These are phyloP conservation scores for Suhomyces prunicola DNA, from an alignment of 805 yeast species.

Conservation along the genomic window DNA sequence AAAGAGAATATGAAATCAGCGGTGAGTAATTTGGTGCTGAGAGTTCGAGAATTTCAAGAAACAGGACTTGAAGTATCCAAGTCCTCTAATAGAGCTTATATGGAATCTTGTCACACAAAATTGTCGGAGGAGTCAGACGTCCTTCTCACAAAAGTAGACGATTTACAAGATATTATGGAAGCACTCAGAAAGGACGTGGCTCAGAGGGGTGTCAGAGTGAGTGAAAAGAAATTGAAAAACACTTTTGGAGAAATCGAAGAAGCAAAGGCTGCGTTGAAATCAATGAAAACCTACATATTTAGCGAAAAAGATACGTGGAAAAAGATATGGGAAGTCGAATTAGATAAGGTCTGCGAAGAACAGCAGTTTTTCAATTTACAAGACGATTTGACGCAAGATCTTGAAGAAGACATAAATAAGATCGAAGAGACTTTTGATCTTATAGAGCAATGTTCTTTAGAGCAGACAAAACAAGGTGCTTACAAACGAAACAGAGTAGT, in stretches of 20 bases:
- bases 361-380: constrained; percentile 90
- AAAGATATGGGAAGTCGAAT: constrained; percentile 85
- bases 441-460: constrained; percentile 77
- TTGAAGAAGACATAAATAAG: constrained; percentile 75
- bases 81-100: constrained; percentile 50
- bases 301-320: constrained; percentile 85
- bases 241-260: constrained; percentile 62
- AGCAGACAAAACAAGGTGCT: constrained; percentile 64
- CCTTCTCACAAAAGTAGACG: constrained; percentile 79
- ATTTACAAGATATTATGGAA: constrained; percentile 87
- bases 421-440: constrained; percentile 79
- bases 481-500: constrained; percentile 35
- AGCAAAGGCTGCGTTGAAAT: constrained; percentile 51
- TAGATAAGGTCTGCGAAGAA: constrained; percentile 87
- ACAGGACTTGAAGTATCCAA: constrained; percentile 37
- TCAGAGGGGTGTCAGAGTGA: constrained; percentile 79
- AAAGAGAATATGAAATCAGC: constrained; percentile 41
- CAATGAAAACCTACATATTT: constrained; percentile 58
- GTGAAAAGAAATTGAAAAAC: constrained; percentile 64
- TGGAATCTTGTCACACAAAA: constrained; percentile 71
- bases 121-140: constrained; percentile 75
- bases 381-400: constrained; percentile 76
- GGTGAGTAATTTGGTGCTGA: constrained; percentile 41
- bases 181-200: constrained; percentile 88
- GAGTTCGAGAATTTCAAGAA: constrained; percentile 52